Base-by-base conservation (phyloP, 768 basidiomycete genomes). In the Tricholoma terreum region DNA sequence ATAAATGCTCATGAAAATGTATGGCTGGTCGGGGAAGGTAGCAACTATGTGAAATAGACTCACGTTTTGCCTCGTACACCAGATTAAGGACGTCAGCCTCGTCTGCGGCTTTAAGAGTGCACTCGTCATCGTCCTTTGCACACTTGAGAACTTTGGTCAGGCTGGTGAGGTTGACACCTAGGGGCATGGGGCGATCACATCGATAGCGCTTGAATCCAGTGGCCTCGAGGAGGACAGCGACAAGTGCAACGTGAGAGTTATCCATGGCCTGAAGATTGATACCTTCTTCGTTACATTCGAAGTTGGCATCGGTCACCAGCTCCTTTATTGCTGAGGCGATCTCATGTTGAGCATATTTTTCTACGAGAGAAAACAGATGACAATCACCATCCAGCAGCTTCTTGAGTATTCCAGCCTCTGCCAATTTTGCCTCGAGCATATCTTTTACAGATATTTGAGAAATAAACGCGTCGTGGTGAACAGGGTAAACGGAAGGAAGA, bases 241-340 rank as follows among this genome's bases (percentile, higher is more conserved):
- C 96, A 63, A 98, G 90, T 1, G 96, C 97, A 66, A 99, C 96
- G 73, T 98, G 96, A 2, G 96, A 97, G 81, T 98, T 98, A 78
- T 98, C 97, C 96, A 98, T 99, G 3, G 96, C 97, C 78, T 98
- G 96, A 4, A 99, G 83, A 54, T 84, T 84, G 64, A 99, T 88
- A 33, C 95, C 97, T 62, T 95, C 93, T 62, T 99, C 96, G 59
- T 86, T 92, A 73, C 96, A 98, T 68, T 96, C 91, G 65, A 98
- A 97, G 74, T 98, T 98, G 69, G 94, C 95, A 69, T 98, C 97
- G 5, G 93, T 86, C 48, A 99, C 95, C 48, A 98, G 86, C 70
- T 98, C 97, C 74, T 97, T 98, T 83, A 98, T 85, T 55, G 95
- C 96, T 98, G 56, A 46, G 34, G 30, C 57, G 63, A 56, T 57